phyloP scores from a whole-genome alignment of 2,329 filamentous ascomycete species.

The Sclerotinia sclerotiorum region DNA sequence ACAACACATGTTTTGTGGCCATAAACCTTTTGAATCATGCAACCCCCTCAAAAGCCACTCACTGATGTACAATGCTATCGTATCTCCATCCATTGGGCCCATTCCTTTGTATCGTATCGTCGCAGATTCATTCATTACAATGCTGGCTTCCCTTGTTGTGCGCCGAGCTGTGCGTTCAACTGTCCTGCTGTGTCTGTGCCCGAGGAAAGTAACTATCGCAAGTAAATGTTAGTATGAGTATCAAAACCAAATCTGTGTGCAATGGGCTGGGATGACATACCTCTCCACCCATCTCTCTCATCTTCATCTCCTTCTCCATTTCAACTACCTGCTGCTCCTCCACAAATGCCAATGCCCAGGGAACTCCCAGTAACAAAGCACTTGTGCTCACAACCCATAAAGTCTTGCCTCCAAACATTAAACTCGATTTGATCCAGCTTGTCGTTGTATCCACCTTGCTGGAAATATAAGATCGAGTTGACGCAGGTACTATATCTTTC shows the following conservation, averaged over 20 bases:
- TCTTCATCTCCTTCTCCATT: conserved; percentile 96
- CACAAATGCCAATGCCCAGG: conserved; percentile 86
- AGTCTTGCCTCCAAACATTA: conserved; percentile 77
- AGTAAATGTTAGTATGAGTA: conserved; percentile 23
- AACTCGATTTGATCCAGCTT: conserved; percentile 57
- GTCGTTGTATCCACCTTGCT: conserved; percentile 57
- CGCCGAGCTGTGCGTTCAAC: conserved; percentile 36
- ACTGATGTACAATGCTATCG: conserved; percentile 36
- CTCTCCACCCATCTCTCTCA: conserved; percentile 89
- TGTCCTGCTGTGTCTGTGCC: conserved; percentile 31
- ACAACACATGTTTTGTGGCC: conserved; percentile 36
- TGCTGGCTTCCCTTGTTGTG: conserved; percentile 36
- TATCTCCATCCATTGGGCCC: conserved; percentile 24
- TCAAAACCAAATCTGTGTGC: neutral
- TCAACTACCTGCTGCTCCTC: conserved; percentile 97
- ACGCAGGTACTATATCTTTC: conserved; percentile 73
- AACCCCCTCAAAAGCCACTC: conserved; percentile 28
- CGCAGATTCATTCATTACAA: conserved; percentile 34
- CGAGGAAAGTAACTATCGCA: conserved; percentile 33
- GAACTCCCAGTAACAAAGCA: conserved; percentile 84
- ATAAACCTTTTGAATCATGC: conserved; percentile 31
- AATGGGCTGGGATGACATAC: conserved; percentile 42
- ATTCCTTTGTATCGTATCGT: conserved; percentile 23
- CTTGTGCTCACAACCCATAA: conserved; percentile 90
- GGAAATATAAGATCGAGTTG: conserved; percentile 66